Evolutionary conservation across 2,329 filamentous ascomycete genomes (phyloP), one percentile per base, ranked within the genome.

Genomic region (Aspergillus arachidicola): DNA sequence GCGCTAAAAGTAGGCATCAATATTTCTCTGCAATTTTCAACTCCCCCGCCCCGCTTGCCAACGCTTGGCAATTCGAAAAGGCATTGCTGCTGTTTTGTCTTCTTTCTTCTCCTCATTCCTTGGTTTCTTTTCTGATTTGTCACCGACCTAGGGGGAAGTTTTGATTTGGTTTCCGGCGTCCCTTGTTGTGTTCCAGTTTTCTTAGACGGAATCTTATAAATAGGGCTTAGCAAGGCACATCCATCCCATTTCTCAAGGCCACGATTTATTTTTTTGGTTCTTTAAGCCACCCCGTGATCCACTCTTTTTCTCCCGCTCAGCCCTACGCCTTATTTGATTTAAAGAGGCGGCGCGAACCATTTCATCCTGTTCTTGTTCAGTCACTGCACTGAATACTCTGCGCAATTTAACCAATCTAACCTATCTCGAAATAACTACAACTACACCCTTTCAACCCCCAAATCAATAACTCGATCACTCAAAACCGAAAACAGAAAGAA

Each of bases 1-100:
- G 34, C 51, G 51, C 51, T 55, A 55, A 55, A 55, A 23, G 51
- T 55, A 55, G 51, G 51, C 51, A 55, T 32, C 51, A 55, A 19
- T 55, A 55, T 55, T 55, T 38, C 11, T 10, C 12, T 28, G 19
- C 43, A 14, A 54, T 16, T 55, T 55, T 38, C 23, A 5, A 7
- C 23, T 1, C 7, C 11, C 5, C 14, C 19, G 19, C 51, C 51
- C 51, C 51, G 21, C 51, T 38, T 38, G 32, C 51, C 51, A 55
- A 55, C 32, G 32, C 51, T 55, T 55, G 51, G 51, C 51, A 21
- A 38, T 26, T 7, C 7, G 30, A 32, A n/a, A 7, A 41, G 6
- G 28, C 19, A 12, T 32, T 32, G 28, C 26, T 30, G 19, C 23
- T 53, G 26, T 32, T 34, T 12, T 14, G 28, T 53, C 26, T 28